A percentile compares a stretch with the other conserved stretches of the same genome.
phyloP scores from a whole-genome alignment of 108 stramenopile species.

The Discostella pseudostelligera region DNA sequence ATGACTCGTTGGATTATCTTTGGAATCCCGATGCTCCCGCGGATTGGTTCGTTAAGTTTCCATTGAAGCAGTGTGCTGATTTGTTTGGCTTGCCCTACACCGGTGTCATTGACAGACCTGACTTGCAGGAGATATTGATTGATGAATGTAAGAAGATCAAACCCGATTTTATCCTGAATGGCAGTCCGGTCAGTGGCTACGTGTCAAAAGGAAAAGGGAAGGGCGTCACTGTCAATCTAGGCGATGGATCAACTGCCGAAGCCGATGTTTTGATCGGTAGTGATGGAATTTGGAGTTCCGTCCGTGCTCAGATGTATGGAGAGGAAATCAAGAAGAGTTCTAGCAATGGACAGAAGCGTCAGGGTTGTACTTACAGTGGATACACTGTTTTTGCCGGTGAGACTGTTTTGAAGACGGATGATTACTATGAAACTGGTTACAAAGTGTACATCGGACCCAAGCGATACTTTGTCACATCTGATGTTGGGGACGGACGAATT shows the following conservation, averaged over 20 bases:
- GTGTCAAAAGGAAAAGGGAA: constrained; percentile 66
- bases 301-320: constrained; percentile 94
- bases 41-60: constrained; percentile 97
- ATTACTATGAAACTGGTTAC: constrained; percentile 95
- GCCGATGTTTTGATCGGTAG: constrained; percentile 91
- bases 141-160: constrained; percentile 90
- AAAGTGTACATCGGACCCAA: constrained; percentile 97
- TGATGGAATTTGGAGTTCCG: constrained; percentile 96
- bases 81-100: constrained; percentile 89
- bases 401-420: constrained; percentile 79
- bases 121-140: constrained; percentile 94
- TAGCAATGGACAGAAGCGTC: constrained; percentile 51
- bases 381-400: constrained; percentile 98
- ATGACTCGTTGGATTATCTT: constrained; percentile 79
- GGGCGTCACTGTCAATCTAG: constrained; percentile 82
- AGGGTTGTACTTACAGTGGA: constrained; percentile 92
- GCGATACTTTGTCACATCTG: constrained; percentile 95
- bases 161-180: constrained; percentile 80
- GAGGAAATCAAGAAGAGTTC: constrained; percentile 80
- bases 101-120: constrained; percentile 93
- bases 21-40: constrained; percentile 82
- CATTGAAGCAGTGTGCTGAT: constrained; percentile 85
- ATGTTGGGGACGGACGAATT: constrained; percentile 94
- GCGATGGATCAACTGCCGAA: constrained; percentile 72
- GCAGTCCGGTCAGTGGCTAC: constrained; percentile 77